Evolutionary conservation across 1,139 yeast species (phyloP), one percentile per base, ranked within the genome.

Genomic region (Blastobotrys proliferans): DNA sequence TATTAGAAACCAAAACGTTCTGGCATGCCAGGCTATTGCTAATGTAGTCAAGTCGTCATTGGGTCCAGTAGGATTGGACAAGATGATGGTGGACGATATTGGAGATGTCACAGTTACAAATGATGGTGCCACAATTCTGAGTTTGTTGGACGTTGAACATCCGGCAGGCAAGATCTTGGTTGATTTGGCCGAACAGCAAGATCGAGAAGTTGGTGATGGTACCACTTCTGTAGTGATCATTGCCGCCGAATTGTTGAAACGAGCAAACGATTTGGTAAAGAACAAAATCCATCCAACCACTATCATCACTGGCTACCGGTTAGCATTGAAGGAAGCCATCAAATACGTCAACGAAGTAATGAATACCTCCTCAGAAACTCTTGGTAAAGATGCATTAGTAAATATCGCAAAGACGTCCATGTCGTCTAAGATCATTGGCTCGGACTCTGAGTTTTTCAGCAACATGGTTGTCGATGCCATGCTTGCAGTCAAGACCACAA

Each of bases 21-120:
- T 88, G 59, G 98, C 98, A 9, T 94, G 97, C 19, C 87, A 81
- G 63, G 92, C 97, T 3, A 96, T 94, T 44, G 96, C 98, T 54
- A 94, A 94, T 64, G 97, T 94, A 35, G 97, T 94, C 52, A 94
- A 92, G 67, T 83, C 97, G 17, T 88, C 97, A 2, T 72, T 94
- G 49, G 99, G 99, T 5, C 99, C 99, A 6, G 98, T 92, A 32
- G 99, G 99, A 19, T 74, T 94, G 46, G 99, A 94, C 68, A 94
- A 94, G 71, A 92, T 94, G 97, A 75, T 94, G 48, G 99, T 94
- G 39, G 99, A 94, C 66, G 98, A 94, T 62, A 94, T 94, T 68
- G 98, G 98, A 50, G 99, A 94, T 68, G 97, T 94, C 39, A 90
- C 97, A 5, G 97, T 94, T 43, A 94, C 99, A 42, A 94, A 94